Conservation (phyloP, 225 moss, liverwort and hornwort genomes). For the Rhytidiadelphus loreus region DNA sequence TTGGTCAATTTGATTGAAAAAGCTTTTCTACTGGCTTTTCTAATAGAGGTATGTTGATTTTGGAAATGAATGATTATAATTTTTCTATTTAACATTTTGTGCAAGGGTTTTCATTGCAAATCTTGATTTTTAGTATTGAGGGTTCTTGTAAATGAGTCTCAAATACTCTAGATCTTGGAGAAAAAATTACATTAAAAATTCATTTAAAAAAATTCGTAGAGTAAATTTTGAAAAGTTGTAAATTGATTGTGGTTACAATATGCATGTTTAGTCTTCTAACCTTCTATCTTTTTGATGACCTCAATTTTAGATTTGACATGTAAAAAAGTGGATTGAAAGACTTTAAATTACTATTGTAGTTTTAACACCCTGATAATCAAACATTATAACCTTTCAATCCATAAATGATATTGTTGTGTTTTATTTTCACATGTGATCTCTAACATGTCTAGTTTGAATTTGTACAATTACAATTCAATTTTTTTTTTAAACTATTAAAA, state of each 20-base stretch:
- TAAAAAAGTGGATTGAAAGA: not conserved
- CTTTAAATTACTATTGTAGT: not conserved
- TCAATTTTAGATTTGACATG: not conserved
- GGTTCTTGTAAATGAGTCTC: not conserved
- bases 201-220: too few relatives aligned
- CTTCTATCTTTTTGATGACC: not conserved
- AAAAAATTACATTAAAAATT: too few relatives aligned
- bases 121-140: not conserved
- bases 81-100: not conserved
- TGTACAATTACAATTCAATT: not conserved
- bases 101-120: rapidly evolving
- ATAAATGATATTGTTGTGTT: too few relatives aligned
- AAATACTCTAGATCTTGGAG: too few relatives aligned
- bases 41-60: too few relatives aligned
- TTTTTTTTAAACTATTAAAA: too few relatives aligned
- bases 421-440: rapidly evolving
- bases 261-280: not conserved
- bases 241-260: too few relatives aligned
- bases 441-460: not conserved
- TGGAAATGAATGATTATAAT: not conserved
- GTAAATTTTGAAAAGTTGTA: too few relatives aligned
- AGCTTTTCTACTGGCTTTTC: too few relatives aligned
- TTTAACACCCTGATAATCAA: not conserved
- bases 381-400: too few relatives aligned
- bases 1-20: not conserved